Evolutionary conservation across 2,329 filamentous ascomycete genomes (phyloP), one percentile per base, ranked within the genome.

Genomic region (Botryotinia narcissicola): DNA sequence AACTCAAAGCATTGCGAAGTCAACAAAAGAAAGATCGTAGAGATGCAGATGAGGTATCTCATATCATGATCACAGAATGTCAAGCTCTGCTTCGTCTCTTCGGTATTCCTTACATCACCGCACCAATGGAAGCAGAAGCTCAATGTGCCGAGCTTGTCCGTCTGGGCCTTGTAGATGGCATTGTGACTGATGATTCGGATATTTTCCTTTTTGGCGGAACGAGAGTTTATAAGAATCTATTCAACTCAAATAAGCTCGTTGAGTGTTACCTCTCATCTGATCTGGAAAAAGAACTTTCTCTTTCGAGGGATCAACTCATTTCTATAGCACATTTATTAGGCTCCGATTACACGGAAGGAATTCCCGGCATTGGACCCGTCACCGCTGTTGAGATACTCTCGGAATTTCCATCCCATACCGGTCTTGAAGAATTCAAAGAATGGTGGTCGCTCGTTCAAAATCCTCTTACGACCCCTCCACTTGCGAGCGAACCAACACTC

Each of bases 181-280:
- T 99, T 75, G 95, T 99, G 44, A 99, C 97, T 0, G 96, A 99
- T 79, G 96, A 99, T 81, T 97, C 93, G 4, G 96, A 99, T 84
- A 97, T 92, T 0, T 99, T 99, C 80, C 88, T 99, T 0, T 99
- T 99, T 82, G 97, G 96, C 29, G 97, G 96, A 54, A 99, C 94
- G 0, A 88, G 95, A 29, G 92, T 99, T 35, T 99, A 99, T 86
- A 99, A 99, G 83, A 99, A 99, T 85, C 97, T 99, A 94, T 99
- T 99, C 86, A 99, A 98, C 83, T 92, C 94, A 78, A 96, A 96
- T 82, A 99, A 99, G 81, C 97, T 94, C 78, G 96, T 99, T 60
- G 96, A 99, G 83, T 98, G 96, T 83, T 99, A 98, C 81, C 87
- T 99, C 16, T 84, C 90, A 3, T 86, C 85, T 0, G 96, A 99